Conservation (phyloP, 140 eudicot species). For the Flaveria floridana region DNA sequence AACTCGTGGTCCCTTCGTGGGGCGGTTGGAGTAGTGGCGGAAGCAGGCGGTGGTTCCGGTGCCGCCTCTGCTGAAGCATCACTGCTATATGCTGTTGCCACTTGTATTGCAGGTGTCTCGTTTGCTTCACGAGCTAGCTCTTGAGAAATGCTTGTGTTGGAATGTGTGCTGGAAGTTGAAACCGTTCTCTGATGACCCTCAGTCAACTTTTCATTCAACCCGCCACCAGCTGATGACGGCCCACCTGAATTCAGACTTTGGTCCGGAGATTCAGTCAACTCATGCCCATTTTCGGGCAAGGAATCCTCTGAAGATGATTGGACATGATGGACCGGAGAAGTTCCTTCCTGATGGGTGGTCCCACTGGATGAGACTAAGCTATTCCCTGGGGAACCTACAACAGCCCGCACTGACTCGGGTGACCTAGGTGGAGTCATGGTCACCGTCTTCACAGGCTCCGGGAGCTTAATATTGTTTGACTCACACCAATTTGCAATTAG, state of each 20-base stretch:
- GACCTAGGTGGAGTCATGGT: conserved; percentile 49
- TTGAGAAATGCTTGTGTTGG: conserved; percentile 52
- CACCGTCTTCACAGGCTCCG: conserved; percentile 69
- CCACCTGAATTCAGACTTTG: conserved; percentile 43
- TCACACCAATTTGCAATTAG: conserved; percentile 94
- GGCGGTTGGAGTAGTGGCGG: conserved; percentile 36
- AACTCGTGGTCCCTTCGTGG: conserved; percentile 34
- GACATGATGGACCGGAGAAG: conserved; percentile 50
- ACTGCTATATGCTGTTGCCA: conserved; percentile 42
- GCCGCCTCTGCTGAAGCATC: conserved; percentile 69
- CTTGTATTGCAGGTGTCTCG: conserved; percentile 40
- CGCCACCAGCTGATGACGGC: conserved; percentile 34
- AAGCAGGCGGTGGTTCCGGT: conserved; percentile 43
- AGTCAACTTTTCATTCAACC: conserved; percentile 33
- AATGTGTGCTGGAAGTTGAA: conserved; percentile 54
- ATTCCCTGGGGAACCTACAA: conserved; percentile 45
- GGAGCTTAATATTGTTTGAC: conserved; percentile 69
- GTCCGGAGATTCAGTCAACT: conserved; percentile 43
- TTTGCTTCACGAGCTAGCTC: conserved; percentile 52
- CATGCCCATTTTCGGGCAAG: conserved; percentile 49
- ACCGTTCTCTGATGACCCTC: conserved; percentile 57
- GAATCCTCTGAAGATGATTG: conserved; percentile 68
- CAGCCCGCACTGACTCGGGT: conserved; percentile 49
- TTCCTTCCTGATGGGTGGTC: conserved; percentile 36
- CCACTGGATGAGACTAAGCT: conserved; percentile 50